phyloP scores from a whole-genome alignment of 2,329 filamentous ascomycete genomes.

The Paramyrothecium roridum region DNA sequence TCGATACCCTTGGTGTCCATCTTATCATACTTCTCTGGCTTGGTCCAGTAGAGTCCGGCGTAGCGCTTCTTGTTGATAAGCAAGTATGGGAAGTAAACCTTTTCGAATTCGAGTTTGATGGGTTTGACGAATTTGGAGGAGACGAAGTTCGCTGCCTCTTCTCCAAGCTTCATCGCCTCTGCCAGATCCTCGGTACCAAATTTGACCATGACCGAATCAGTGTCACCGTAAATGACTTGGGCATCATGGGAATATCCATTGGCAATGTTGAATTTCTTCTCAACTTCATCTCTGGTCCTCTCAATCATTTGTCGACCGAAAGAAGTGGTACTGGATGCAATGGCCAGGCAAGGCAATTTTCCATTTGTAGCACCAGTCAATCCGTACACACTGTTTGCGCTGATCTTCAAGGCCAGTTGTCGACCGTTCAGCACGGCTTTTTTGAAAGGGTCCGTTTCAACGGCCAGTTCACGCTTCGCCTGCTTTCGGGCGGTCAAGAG shows the following conservation, averaged over 20 bases:
- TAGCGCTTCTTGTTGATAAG: constrained; percentile 99
- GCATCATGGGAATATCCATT: constrained; percentile 95
- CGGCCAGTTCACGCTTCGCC: constrained; percentile 84
- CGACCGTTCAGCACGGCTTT: constrained; percentile 97
- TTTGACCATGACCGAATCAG: constrained; percentile 99
- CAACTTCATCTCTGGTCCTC: constrained; percentile 94
- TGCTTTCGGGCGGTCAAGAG: constrained; percentile 87
- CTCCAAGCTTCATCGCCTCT: constrained; percentile 91
- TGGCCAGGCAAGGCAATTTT: constrained; percentile 90
- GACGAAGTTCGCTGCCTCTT: constrained; percentile 85
- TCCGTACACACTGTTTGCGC: constrained; percentile 97
- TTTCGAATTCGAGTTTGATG: constrained; percentile 99
- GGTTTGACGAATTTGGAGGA: constrained; percentile 92
- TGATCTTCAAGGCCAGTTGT: constrained; percentile 93
- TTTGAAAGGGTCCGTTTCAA: constrained; percentile 93
- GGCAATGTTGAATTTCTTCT: constrained; percentile 81
- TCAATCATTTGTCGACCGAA: constrained; percentile 99
- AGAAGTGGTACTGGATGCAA: constrained; percentile 94
- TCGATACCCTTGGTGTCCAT: constrained; percentile 99
- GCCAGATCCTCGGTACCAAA: constrained; percentile 86
- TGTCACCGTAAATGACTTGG: constrained; percentile 97
- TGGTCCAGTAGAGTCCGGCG: constrained; percentile 96
- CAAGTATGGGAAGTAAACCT: constrained; percentile 96
- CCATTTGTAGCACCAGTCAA: constrained; percentile 93
- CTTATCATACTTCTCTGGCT: constrained; percentile 92